Evolutionary conservation across 345 rosid species (phyloP).

Genomic region (Heritiera littoralis): DNA sequence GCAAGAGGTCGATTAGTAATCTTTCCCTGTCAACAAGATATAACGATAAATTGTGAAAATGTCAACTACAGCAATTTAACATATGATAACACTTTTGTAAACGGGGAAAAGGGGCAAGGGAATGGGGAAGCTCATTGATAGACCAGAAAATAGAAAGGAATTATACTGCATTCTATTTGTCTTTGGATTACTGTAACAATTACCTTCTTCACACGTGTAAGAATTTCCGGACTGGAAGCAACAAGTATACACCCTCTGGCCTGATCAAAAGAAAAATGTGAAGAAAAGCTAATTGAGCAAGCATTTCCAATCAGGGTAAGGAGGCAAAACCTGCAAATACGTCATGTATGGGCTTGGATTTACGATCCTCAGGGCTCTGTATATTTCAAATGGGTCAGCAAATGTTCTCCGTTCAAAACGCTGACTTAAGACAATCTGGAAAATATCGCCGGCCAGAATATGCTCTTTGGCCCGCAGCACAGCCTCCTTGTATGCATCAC

Average conservation of each 20-base stretch:
- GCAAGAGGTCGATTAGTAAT: constrained; percentile 88
- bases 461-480: constrained; percentile 85
- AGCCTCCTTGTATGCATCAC: constrained; percentile 70
- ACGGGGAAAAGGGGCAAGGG: neutral
- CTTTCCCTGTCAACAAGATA: constrained; percentile 46
- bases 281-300: constrained; percentile 14
- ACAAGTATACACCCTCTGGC: constrained; percentile 90
- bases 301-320: constrained; percentile 17
- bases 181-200: neutral
- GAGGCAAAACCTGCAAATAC: constrained; percentile 68
- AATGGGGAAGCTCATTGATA: neutral
- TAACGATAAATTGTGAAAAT: neutral
- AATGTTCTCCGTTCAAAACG: constrained; percentile 88
- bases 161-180: neutral
- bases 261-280: constrained; percentile 40
- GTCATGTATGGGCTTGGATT: constrained; percentile 98
- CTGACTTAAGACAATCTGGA: constrained; percentile 95
- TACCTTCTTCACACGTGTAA: constrained; percentile 81
- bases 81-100: neutral
- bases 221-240: constrained; percentile 97
- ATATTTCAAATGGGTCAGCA: constrained; percentile 95
- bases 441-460: constrained; percentile 87
- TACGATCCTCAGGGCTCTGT: constrained; percentile 86
- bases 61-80: neutral
- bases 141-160: neutral